phyloP scores from a whole-genome alignment of 2,329 filamentous ascomycete genomes.

The Arthrobotrys musiformis region DNA sequence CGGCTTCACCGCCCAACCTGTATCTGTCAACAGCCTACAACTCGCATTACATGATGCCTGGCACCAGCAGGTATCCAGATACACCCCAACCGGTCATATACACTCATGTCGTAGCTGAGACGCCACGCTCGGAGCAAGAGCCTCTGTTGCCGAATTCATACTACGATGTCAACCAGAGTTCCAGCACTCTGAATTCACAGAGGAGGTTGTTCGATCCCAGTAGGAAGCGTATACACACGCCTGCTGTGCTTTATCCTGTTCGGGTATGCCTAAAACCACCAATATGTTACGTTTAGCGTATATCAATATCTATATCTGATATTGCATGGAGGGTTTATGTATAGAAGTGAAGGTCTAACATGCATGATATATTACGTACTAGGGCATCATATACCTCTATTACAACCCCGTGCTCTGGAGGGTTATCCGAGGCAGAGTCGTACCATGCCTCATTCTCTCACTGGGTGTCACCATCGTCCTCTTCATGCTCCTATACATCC shows the following conservation, averaged over 20 bases:
- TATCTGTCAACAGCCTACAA: conserved; percentile 26
- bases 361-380: background rate
- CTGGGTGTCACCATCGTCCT: conserved; percentile 83
- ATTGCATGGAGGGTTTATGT: no score
- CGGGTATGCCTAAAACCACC: conserved; percentile 21
- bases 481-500: conserved; percentile 87
- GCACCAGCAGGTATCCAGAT: conserved; percentile 51
- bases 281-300: background rate
- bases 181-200: conserved; percentile 49
- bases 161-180: conserved; percentile 55
- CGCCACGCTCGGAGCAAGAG: conserved; percentile 29
- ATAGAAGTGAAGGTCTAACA: no score
- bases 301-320: background rate
- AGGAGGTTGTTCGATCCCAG: conserved; percentile 50
- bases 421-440: conserved; percentile 63
- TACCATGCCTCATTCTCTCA: conserved; percentile 85
- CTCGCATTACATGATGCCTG: conserved; percentile 40
- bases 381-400: conserved; percentile 55
- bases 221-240: conserved; percentile 51
- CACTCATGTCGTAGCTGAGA: conserved; percentile 54
- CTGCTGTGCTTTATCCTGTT: conserved; percentile 52
- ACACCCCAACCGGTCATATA: conserved; percentile 41
- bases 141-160: conserved; percentile 35
- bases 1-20: conserved; percentile 13
- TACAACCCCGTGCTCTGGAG: conserved; percentile 51